Base-by-base conservation (phyloP, 2,329 filamentous ascomycete genomes). In the Huntiella moniliformis region DNA sequence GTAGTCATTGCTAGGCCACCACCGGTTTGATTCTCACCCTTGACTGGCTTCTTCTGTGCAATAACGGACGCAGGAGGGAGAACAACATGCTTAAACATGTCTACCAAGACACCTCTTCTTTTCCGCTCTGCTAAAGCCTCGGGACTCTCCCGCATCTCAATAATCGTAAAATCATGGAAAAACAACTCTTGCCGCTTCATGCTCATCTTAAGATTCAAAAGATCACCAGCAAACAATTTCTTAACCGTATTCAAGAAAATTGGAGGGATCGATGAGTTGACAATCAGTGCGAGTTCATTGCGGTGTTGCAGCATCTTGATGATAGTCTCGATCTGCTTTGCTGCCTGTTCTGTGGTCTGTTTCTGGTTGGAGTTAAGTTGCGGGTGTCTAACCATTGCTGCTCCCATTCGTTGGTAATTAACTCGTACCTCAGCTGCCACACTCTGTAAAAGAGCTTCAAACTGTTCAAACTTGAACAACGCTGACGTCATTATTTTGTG, bases 131-230 rank as follows among this genome's bases (percentile, higher is more conserved):
- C 59, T 10, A 73, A 56, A 4, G 68, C 71, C n/a, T 44, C 39
- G 13, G 63, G 62, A 11, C 61, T 60, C 49, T 77, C 73, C 45
- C 77, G 70, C 11, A 84, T 64, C 4, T 80, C 79, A 8, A 91
- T 65, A 57, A 82, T 71, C 42, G 67, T 67, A 46, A 77, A 83
- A 56, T 91, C 74, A 42, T 74, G 73, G 60, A 85, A 81, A 61
- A 82, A 82, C 42, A 93, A 66, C 50, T 70, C 70, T 7, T 77
- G 71, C 22, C 74, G 69, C 52, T 91, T 75, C 8, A 77, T 68
- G 46, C 71, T 66, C 4, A 64, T 64, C 36, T 71, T 67, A 45
- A 87, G 69, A 15, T 67, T 64, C 0, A 65, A 65, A 22, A 85
- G 60, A 39, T 76, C 71, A 22, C 66, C 63, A 31, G 67, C 66